Percentiles rank a stretch among this genome's conserved stretches.
Conservation (phyloP, 1,284 basidiomycete genomes). For the Amylostereum areolatum region DNA sequence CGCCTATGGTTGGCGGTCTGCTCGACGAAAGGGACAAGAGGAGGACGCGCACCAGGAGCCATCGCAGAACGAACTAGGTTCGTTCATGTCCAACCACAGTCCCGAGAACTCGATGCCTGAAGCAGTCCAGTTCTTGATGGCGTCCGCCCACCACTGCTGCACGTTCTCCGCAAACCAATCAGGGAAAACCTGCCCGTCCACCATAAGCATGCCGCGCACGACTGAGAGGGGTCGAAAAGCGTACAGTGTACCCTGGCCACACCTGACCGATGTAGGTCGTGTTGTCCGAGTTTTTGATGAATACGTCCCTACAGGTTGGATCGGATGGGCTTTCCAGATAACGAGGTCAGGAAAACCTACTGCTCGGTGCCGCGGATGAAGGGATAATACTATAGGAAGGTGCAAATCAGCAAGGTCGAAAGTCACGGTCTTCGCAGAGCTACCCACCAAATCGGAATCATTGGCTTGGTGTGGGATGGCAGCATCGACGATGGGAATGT, state of each 20-base stretch:
- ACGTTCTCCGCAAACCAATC: constrained; percentile 66
- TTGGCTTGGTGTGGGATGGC: constrained; percentile 32
- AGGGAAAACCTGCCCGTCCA: constrained; percentile 39
- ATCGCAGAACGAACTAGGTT: constrained; percentile 58
- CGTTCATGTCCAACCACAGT: constrained; percentile 78
- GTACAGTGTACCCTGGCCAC: constrained; percentile 48
- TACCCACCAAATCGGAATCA: constrained; percentile 32
- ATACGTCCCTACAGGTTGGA: constrained; percentile 38
- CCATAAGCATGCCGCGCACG: neutral
- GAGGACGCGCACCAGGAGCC: constrained; percentile 48
- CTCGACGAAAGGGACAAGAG: neutral
- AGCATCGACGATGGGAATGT: constrained; percentile 39
- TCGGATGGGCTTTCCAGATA: neutral
- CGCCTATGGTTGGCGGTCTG: neutral
- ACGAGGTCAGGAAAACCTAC: constrained; percentile 20
- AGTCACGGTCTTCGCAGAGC: neutral
- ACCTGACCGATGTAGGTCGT: constrained; percentile 65
- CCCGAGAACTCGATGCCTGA: constrained; percentile 57
- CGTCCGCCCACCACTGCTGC: constrained; percentile 53
- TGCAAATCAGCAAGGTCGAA: constrained; percentile 1
- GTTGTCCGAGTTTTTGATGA: constrained; percentile 63
- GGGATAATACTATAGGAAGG: constrained; percentile 34
- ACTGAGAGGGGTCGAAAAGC: neutral
- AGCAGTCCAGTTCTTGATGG: constrained; percentile 54
- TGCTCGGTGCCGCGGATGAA: constrained; percentile 36